These are phyloP conservation scores for Sanghuangporus baumii DNA, from an alignment of 1,284 basidiomycete genomes.

Conservation along the genomic window DNA sequence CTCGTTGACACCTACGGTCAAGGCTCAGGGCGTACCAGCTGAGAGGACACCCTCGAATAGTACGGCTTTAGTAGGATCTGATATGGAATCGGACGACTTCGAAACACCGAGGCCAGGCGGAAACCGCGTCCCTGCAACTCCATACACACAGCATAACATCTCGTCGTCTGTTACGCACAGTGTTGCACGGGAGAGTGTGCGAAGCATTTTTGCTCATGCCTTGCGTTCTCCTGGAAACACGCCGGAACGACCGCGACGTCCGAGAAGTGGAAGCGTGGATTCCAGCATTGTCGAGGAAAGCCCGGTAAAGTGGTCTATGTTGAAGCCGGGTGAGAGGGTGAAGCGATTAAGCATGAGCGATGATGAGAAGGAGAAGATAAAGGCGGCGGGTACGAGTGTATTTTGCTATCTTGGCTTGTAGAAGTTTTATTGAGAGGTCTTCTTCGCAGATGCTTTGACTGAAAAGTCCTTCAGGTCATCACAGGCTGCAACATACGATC, in stretches of 20 bases:
- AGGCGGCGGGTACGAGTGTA: conserved; percentile 40
- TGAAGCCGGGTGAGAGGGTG: conserved; percentile 34
- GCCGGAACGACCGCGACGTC: conserved; percentile 33
- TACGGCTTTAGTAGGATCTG: conserved; percentile 55
- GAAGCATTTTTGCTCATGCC: conserved; percentile 56
- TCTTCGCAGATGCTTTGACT: conserved; percentile 10
- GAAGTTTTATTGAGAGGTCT: conserved; percentile 20
- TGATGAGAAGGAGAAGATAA: conserved; percentile 50
- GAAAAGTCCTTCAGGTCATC: conserved; percentile 32
- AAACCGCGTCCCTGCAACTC: conserved; percentile 2
- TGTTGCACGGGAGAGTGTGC: conserved; percentile 50
- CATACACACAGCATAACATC: conserved; percentile 21
- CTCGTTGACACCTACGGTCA: conserved; percentile 4
- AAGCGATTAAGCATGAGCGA: conserved; percentile 60
- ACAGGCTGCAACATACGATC: conserved; percentile 43
- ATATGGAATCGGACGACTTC: conserved; percentile 36
- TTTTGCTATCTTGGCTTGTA: background rate
- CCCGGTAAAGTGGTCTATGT: conserved; percentile 34
- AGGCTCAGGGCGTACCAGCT: background rate
- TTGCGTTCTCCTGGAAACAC: conserved; percentile 57
- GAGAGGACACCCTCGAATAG: conserved; percentile 23
- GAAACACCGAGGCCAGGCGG: background rate
- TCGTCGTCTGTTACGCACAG: conserved; percentile 38
- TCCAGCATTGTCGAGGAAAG: conserved; percentile 54
- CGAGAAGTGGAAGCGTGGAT: conserved; percentile 54